These are phyloP conservation scores for Suillus placidus DNA, from an alignment of 768 basidiomycete species.

Conservation along the genomic window DNA sequence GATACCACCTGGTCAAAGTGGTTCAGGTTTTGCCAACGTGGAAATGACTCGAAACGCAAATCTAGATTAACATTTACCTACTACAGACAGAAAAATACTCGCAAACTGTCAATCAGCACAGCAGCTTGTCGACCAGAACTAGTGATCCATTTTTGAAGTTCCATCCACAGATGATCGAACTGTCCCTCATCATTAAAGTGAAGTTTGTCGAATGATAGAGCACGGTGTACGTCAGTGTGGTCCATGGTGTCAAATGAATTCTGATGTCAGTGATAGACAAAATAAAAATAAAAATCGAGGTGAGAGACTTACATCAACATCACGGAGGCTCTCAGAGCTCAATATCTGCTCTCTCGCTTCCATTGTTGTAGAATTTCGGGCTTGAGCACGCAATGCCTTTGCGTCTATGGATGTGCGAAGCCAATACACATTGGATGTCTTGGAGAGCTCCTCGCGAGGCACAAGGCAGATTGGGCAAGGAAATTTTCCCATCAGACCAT, in stretches of 20 bases:
- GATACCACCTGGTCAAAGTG: background rate
- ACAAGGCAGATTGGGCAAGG: conserved; percentile 44
- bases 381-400: background rate
- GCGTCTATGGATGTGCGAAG: too few species aligned
- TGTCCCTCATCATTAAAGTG: background rate
- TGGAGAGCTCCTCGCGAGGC: too few species aligned
- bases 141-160: background rate
- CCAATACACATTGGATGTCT: too few species aligned
- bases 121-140: background rate
- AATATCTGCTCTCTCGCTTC: background rate
- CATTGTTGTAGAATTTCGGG: background rate
- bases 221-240: background rate
- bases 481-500: conserved; percentile 26
- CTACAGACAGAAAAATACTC: too few species aligned
- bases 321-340: background rate
- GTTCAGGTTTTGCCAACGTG: background rate
- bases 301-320: background rate
- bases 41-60: too few species aligned
- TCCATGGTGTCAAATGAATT: background rate
- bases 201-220: background rate
- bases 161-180: background rate
- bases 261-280: too few species aligned
- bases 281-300: too few species aligned
- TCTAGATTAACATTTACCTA: too few species aligned
- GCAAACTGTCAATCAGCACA: background rate